These are phyloP conservation scores for Solanum paucissectum DNA, from an alignment of 257 asterid species.

Conservation along the genomic window DNA sequence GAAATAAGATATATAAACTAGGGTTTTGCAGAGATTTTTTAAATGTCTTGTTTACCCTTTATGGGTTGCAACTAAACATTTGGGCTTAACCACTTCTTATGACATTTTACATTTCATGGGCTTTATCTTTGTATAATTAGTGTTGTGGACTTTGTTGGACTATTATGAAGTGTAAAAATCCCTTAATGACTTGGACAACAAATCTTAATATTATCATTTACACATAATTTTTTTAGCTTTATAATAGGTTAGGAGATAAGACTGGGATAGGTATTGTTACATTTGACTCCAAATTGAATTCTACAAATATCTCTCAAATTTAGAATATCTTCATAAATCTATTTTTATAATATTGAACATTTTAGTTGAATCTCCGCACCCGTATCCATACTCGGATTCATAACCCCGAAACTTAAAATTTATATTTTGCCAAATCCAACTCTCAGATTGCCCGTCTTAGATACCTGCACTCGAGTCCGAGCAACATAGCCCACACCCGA, in stretches of 20 bases:
- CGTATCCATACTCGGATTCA: neutral
- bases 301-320: neutral
- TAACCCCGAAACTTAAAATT: neutral
- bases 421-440: neutral
- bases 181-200: neutral
- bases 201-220: no score
- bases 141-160: neutral
- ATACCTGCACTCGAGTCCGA: neutral
- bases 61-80: neutral
- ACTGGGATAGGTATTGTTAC: neutral
- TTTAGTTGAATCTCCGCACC: neutral
- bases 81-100: neutral
- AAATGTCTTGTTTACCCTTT: neutral
- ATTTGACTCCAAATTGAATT: neutral
- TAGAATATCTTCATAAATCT: neutral
- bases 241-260: no score
- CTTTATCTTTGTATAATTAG: neutral
- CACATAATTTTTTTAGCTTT: neutral
- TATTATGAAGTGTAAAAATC: neutral
- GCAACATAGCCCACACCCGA: neutral
- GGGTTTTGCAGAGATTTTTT: neutral
- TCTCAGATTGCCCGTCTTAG: neutral
- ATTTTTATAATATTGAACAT: neutral
- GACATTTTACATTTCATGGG: neutral
- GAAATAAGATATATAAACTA: neutral